These are phyloP conservation scores for Neonectria coccinea DNA, from an alignment of 2,329 filamentous ascomycete species.

Conservation along the genomic window DNA sequence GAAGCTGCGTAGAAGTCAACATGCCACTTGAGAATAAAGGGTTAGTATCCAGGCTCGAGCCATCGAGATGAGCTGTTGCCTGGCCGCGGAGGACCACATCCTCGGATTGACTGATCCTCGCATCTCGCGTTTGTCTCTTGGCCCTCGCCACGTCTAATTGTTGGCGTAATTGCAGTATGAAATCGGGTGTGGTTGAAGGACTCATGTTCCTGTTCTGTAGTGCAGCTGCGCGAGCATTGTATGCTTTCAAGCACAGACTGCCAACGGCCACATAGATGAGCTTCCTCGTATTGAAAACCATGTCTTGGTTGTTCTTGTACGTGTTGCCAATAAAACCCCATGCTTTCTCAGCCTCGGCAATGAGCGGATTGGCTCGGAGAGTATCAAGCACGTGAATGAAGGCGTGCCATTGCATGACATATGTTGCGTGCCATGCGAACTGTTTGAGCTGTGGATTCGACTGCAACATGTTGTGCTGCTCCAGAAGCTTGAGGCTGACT, in stretches of 20 bases:
- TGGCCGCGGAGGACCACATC: neutral
- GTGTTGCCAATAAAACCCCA: neutral
- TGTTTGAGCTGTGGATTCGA: conserved; percentile 6
- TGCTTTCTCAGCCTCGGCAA: neutral
- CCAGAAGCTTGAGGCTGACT: conserved; percentile 5
- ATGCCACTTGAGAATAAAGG: neutral
- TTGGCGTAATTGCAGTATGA: neutral
- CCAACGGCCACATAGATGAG: neutral
- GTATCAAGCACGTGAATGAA: conserved; percentile 12
- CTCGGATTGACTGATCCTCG: neutral
- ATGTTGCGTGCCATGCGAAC: conserved; percentile 10
- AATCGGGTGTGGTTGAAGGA: neutral
- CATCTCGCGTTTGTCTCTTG: neutral
- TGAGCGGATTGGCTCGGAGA: conserved; percentile 5
- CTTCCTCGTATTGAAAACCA: neutral
- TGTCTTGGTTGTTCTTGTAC: neutral
- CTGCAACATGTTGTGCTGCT: conserved; percentile 17
- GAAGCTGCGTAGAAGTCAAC: neutral
- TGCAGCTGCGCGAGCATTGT: neutral
- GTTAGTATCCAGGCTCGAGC: neutral
- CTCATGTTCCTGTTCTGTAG: neutral
- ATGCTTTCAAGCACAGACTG: neutral
- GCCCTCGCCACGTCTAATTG: neutral
- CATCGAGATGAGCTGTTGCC: neutral
- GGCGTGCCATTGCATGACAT: conserved; percentile 14